Evolutionary conservation across 129 eudicot genomes (phyloP), one percentile per base, ranked within the genome.

Genomic region (Escallonia rubra): DNA sequence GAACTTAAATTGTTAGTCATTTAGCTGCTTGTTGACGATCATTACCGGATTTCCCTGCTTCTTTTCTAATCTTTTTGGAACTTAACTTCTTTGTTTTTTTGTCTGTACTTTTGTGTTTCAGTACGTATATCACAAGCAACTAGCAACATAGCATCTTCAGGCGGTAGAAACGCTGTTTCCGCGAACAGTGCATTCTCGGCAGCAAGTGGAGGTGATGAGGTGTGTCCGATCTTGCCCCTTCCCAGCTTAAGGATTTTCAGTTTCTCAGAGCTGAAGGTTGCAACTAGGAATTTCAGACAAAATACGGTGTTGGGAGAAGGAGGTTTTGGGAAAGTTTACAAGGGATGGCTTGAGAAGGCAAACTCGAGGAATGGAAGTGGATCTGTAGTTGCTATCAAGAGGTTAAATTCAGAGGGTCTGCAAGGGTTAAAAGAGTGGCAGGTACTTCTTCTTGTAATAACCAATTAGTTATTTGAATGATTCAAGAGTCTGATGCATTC

Each of bases 311-410:
- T 92, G 54, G 98, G 98, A 23, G 98, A 92, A 71, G 98, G 98
- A 61, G 98, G 98, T 15, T 92, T 92, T 44, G 98, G 98, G 9
- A 92, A 83, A 67, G 98, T 92, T 61, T 83, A 88, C 72, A 92
- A 89, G 50, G 10, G 10, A 46, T 46, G 50, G 50, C 8, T 5
- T 46, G 50, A 46, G 50, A 46, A 46, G 10, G 50, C 50, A 6
- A 46, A 46, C 50, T 46, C 50, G 8, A 46, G 50, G 50, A 46
- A 46, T 46, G 50, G 50, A 9, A 46, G 50, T 46, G 50, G 50
- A 46, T 46, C 50, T 46, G 50, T 46, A 5, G 10, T 46, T 46
- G 50, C 50, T 46, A 9, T 46, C 10, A 46, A 46, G 50, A 46
- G 10, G 10, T 46, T 46, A 9, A 46, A 46, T 46, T 46, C 50